Evolutionary conservation across 257 asterid genomes (phyloP).

Genomic region (Coffea canephora): DNA sequence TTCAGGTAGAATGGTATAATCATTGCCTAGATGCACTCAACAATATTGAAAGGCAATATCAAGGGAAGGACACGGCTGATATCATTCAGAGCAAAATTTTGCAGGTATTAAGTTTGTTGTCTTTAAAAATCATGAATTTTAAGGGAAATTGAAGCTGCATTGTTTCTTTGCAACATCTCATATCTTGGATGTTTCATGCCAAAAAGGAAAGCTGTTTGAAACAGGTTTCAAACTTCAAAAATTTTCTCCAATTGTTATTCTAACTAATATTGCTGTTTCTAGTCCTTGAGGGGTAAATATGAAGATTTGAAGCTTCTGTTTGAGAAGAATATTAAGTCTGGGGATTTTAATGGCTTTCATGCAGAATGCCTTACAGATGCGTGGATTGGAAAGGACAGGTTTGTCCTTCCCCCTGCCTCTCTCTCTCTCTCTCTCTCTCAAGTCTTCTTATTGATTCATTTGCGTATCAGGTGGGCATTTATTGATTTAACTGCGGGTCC

Average conservation of each 20-base stretch:
- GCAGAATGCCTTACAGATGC: slow-evolving; percentile 92
- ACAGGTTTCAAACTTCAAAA: background rate
- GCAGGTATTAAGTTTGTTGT: slow-evolving; percentile 56
- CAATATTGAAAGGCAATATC: slow-evolving; percentile 65
- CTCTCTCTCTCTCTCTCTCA: background rate
- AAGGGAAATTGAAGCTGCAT: background rate
- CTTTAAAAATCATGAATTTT: background rate
- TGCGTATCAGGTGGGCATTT: slow-evolving; percentile 86
- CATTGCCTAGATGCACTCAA: slow-evolving; percentile 66
- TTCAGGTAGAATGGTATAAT: slow-evolving; percentile 82
- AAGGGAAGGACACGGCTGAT: slow-evolving; percentile 67
- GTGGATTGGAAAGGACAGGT: slow-evolving; percentile 93
- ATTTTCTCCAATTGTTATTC: slow-evolving; percentile 10
- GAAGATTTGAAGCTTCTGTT: slow-evolving; percentile 62
- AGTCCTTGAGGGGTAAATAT: slow-evolving; percentile 73
- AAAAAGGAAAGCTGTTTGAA: background rate
- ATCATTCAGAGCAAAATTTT: slow-evolving; percentile 83
- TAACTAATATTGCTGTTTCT: slow-evolving; percentile 25
- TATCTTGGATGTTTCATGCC: background rate
- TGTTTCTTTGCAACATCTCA: background rate
- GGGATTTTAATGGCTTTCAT: slow-evolving; percentile 70
- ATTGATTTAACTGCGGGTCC: slow-evolving; percentile 95
- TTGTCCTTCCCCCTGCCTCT: slow-evolving; percentile 8
- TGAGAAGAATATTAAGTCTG: slow-evolving; percentile 79
- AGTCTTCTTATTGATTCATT: slow-evolving; percentile 8